Conservation (phyloP, 2,329 filamentous ascomycete species). For the Biscogniauxia mediterranea region DNA sequence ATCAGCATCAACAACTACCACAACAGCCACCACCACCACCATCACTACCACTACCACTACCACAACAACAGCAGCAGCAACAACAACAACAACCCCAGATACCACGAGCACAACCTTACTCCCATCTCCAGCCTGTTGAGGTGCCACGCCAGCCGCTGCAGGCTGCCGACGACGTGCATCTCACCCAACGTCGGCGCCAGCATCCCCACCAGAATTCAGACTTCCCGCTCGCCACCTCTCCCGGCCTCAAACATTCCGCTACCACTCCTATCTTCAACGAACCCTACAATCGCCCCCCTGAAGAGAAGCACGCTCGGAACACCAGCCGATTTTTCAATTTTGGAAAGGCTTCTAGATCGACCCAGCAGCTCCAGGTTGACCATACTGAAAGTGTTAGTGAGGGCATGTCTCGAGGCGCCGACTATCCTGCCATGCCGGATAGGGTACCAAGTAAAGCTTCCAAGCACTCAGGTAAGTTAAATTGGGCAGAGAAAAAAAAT, state of each 20-base stretch:
- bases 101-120: background rate
- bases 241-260: conserved; percentile 19
- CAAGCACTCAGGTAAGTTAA: conserved; percentile 32
- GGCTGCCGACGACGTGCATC: conserved; percentile 26
- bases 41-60: too few species aligned
- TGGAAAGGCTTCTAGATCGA: conserved; percentile 26
- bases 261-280: conserved; percentile 18
- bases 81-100: background rate
- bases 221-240: conserved; percentile 18
- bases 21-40: background rate
- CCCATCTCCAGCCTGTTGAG: conserved; percentile 11
- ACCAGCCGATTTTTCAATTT: conserved; percentile 35
- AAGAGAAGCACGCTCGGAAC: conserved; percentile 33
- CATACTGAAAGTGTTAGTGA: conserved; percentile 25
- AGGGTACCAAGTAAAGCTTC: conserved; percentile 30
- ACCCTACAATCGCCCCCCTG: conserved; percentile 15
- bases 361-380: conserved; percentile 24
- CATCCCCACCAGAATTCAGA: conserved; percentile 20
- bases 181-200: conserved; percentile 19
- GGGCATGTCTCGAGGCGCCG: conserved; percentile 29
- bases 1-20: background rate
- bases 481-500: conserved; percentile 4
- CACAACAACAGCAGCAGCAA: background rate
- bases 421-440: conserved; percentile 29
- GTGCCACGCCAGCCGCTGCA: conserved; percentile 17